Percentiles rank a stretch among this genome's conserved stretches.
Conservation (phyloP, 75 land plant species). For the Larix kaempferi region DNA sequence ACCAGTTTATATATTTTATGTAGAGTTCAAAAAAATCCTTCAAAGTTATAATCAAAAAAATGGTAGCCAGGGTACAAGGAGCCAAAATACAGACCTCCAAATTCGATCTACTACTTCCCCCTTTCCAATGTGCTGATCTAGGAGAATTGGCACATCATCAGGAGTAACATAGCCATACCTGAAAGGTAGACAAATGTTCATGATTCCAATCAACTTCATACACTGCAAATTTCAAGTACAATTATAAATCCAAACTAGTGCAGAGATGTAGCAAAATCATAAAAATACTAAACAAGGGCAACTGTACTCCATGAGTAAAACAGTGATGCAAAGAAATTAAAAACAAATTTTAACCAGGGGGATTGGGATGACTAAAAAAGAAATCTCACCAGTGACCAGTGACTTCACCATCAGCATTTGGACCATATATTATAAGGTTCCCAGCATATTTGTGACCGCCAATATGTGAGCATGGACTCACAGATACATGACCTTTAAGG, state of each 20-base stretch:
- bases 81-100: constrained; percentile 64
- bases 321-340: neutral
- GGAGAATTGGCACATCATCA: constrained; percentile 69
- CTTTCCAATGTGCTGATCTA: constrained; percentile 74
- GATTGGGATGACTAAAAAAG: neutral
- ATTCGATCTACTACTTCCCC: constrained; percentile 68
- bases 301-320: neutral
- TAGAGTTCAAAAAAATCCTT: no score
- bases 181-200: neutral
- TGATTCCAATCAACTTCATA: neutral
- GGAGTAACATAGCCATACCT: constrained; percentile 99
- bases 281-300: neutral
- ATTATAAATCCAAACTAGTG: neutral
- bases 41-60: no score
- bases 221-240: neutral
- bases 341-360: neutral
- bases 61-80: no score
- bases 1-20: no score
- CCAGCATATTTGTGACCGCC: constrained; percentile 98
- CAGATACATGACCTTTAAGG: constrained; percentile 64
- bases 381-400: constrained; percentile 84
- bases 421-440: constrained; percentile 84
- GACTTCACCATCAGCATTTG: constrained; percentile 42
- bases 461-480: constrained; percentile 87
- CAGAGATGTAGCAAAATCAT: neutral